Evolutionary conservation across 2,329 filamentous ascomycete genomes (phyloP).

Genomic region (Xylaria sp.): DNA sequence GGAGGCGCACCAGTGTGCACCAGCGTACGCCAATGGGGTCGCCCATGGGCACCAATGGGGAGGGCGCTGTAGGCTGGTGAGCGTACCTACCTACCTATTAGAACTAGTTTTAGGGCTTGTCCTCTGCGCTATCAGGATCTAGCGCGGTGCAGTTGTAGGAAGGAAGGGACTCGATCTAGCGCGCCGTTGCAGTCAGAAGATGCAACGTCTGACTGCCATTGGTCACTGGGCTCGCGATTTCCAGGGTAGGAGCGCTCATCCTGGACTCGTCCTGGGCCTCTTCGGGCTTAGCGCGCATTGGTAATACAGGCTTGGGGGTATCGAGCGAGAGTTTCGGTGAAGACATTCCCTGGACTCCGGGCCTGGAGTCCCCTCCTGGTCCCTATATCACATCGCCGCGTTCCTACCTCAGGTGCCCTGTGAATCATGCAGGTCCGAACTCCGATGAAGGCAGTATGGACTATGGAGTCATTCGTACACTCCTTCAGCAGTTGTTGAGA

Average conservation of each 20-base stretch:
- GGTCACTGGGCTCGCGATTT: conserved; percentile 13
- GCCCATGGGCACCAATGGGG: background rate
- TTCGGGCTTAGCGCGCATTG: background rate
- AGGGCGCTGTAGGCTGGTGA: conserved; percentile 6
- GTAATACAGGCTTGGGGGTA: background rate
- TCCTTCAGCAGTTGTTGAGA: too few relatives aligned
- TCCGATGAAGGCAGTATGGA: too few relatives aligned
- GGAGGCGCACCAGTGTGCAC: background rate
- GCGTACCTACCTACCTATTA: background rate
- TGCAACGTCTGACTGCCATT: conserved; percentile 16
- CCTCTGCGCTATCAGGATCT: background rate
- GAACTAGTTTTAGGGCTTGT: conserved; percentile 3
- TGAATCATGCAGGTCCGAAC: too few relatives aligned
- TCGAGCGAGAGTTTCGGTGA: background rate
- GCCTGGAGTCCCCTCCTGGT: too few relatives aligned
- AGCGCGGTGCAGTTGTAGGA: background rate
- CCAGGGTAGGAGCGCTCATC: background rate
- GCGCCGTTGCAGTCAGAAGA: conserved; percentile 16
- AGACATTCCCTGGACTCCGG: background rate
- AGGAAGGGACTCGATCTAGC: conserved; percentile 15
- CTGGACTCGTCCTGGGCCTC: background rate
- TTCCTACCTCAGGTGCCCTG: too few relatives aligned
- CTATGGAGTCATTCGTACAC: too few relatives aligned
- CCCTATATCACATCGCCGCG: background rate
- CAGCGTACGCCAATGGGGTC: too few relatives aligned